Conservation (phyloP, 139 green algal genomes). For the Spirogloea muscicola region DNA sequence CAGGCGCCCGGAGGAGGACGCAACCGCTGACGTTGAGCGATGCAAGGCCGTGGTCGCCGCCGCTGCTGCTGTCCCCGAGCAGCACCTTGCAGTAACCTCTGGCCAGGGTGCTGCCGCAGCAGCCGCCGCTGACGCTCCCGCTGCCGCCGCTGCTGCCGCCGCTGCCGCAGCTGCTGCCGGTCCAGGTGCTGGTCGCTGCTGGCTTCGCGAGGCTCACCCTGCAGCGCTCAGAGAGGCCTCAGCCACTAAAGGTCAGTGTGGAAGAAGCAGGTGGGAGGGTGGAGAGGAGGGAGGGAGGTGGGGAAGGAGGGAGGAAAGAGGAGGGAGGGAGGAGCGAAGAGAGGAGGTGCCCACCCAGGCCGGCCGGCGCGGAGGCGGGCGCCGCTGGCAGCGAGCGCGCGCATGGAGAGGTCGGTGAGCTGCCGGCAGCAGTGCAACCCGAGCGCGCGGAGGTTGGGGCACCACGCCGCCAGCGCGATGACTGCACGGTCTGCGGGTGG, state of each 20-base stretch:
- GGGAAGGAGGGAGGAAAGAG: background rate
- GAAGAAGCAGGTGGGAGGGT: background rate
- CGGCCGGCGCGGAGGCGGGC: too few relatives aligned
- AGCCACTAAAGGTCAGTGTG: background rate
- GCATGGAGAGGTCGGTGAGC: conserved; percentile 44
- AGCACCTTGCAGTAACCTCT: background rate
- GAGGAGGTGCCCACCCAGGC: background rate
- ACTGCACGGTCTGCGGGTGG: conserved; percentile 20
- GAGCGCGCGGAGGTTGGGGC: conserved; percentile 19
- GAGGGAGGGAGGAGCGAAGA: background rate
- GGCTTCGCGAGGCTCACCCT: too few relatives aligned
- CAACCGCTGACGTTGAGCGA: conserved; percentile 49
- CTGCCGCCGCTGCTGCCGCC: too few relatives aligned
- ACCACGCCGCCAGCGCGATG: conserved; percentile 24
- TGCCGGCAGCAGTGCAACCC: conserved; percentile 48
- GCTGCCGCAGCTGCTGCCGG: too few relatives aligned
- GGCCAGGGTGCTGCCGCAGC: background rate
- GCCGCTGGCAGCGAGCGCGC: conserved; percentile 15
- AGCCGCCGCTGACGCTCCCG: too few relatives aligned
- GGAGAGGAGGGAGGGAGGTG: background rate
- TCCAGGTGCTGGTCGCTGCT: too few relatives aligned
- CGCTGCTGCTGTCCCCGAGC: background rate
- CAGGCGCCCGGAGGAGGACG: conserved; percentile 20
- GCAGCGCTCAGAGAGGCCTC: too few relatives aligned
- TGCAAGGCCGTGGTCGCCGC: conserved; percentile 25